Conservation (phyloP, 305 asterid species). For the Fraxinus ornus region DNA sequence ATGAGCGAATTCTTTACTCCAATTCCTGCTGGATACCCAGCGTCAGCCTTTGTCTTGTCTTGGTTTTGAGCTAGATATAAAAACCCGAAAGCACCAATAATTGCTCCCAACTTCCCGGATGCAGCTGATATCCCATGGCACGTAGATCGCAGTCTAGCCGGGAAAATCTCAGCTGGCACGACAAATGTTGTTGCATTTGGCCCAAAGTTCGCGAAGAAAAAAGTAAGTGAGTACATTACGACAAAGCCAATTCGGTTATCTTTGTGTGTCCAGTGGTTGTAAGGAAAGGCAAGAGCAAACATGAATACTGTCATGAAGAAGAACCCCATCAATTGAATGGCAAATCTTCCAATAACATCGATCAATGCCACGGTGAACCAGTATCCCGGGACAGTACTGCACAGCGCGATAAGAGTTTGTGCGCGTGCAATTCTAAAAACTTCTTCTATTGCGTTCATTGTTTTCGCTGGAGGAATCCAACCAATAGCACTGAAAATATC, state of each 20-base stretch:
- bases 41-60: slow-evolving; percentile 45
- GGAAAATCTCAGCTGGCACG: slow-evolving; percentile 58
- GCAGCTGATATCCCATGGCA: slow-evolving; percentile 57
- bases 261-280: slow-evolving; percentile 41
- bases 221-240: slow-evolving; percentile 39
- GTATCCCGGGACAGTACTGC: slow-evolving; percentile 52
- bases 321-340: slow-evolving; percentile 42
- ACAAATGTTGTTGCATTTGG: slow-evolving; percentile 54
- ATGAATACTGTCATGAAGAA: slow-evolving; percentile 49
- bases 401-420: slow-evolving; percentile 44
- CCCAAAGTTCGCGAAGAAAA: slow-evolving; percentile 53
- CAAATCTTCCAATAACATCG: slow-evolving; percentile 41
- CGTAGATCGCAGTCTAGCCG: slow-evolving; percentile 44
- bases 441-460: slow-evolving; percentile 42
- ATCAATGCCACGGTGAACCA: slow-evolving; percentile 49
- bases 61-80: slow-evolving; percentile 49
- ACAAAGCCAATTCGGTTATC: slow-evolving; percentile 43
- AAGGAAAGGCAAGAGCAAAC: slow-evolving; percentile 49
- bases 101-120: slow-evolving; percentile 47
- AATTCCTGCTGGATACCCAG: slow-evolving; percentile 53
- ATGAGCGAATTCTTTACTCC: slow-evolving; percentile 48
- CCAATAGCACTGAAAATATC: slow-evolving; percentile 51
- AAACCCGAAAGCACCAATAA: slow-evolving; percentile 52
- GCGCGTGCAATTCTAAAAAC: slow-evolving; percentile 43
- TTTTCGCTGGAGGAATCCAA: slow-evolving; percentile 47